phyloP scores from a whole-genome alignment of 2,329 filamentous ascomycete species.

The Monosporascus sp. region DNA sequence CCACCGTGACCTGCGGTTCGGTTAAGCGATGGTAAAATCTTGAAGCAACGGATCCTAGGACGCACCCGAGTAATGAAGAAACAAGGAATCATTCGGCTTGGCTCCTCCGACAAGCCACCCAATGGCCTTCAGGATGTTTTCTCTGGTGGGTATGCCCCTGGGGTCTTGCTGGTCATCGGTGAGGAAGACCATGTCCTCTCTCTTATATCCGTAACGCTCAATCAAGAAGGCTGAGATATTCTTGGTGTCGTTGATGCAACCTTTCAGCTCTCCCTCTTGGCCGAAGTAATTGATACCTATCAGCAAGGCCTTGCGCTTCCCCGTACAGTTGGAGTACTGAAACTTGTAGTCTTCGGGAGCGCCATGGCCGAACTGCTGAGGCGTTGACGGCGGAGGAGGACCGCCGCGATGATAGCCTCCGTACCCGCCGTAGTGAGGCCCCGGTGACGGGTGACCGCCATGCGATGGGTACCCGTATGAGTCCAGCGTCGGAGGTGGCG shows the following conservation, averaged over 20 bases:
- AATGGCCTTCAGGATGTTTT: constrained; percentile 70
- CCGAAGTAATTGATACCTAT: constrained; percentile 81
- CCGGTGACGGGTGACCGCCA: neutral
- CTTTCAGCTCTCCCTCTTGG: constrained; percentile 63
- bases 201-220: constrained; percentile 62
- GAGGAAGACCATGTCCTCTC: constrained; percentile 74
- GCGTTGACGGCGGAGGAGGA: constrained; percentile 41
- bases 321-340: constrained; percentile 71
- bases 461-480: constrained; percentile 41
- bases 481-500: constrained; percentile 38
- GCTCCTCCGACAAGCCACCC: constrained; percentile 69
- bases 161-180: constrained; percentile 70
- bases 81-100: constrained; percentile 68
- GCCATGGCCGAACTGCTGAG: constrained; percentile 60
- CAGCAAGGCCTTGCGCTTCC: constrained; percentile 65
- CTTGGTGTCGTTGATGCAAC: constrained; percentile 77
- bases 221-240: constrained; percentile 70
- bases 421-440: constrained; percentile 12
- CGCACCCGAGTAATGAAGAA: constrained; percentile 46
- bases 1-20: constrained; percentile 57
- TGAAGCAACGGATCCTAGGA: constrained; percentile 22
- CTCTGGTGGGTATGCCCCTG: constrained; percentile 67
- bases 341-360: constrained; percentile 65
- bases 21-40: constrained; percentile 16
- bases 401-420: constrained; percentile 24